phyloP scores from a whole-genome alignment of 2,329 filamentous ascomycete genomes.

The Escovopsis sp. region DNA sequence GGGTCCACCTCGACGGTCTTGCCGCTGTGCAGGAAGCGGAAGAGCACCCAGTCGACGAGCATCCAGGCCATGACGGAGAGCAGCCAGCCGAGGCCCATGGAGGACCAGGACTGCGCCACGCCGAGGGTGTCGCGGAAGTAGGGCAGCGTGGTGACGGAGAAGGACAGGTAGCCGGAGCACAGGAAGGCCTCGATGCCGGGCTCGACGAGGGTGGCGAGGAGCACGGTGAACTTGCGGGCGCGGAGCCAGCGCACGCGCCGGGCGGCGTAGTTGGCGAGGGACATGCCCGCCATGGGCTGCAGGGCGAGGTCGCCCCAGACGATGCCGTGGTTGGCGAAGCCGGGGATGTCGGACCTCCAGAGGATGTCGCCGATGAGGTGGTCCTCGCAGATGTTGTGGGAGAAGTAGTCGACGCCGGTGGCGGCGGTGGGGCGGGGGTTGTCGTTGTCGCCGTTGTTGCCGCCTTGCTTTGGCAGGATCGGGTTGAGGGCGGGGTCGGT shows the following conservation, averaged over 20 bases:
- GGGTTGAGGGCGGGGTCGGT: slow-evolving; percentile 36
- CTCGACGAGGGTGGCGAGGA: slow-evolving; percentile 78
- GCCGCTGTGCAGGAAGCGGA: slow-evolving; percentile 58
- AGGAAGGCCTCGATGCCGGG: slow-evolving; percentile 82
- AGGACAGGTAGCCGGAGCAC: slow-evolving; percentile 69
- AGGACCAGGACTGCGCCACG: slow-evolving; percentile 50
- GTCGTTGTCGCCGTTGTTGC: too few species aligned
- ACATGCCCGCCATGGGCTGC: slow-evolving; percentile 77
- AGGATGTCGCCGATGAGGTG: slow-evolving; percentile 87
- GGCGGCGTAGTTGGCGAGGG: slow-evolving; percentile 60
- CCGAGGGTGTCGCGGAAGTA: slow-evolving; percentile 39
- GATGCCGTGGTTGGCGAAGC: slow-evolving; percentile 66
- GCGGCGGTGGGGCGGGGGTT: slow-evolving; percentile 22
- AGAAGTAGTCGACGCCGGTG: slow-evolving; percentile 80
- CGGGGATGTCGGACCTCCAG: slow-evolving; percentile 55
- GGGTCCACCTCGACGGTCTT: slow-evolving; percentile 55
- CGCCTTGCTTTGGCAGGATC: slow-evolving; percentile 14
- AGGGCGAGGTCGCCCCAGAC: slow-evolving; percentile 76
- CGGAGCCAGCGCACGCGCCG: slow-evolving; percentile 81
- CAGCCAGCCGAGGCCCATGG: slow-evolving; percentile 53
- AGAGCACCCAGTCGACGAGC: slow-evolving; percentile 57
- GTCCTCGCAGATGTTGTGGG: slow-evolving; percentile 92
- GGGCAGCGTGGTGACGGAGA: slow-evolving; percentile 60
- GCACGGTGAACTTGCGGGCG: slow-evolving; percentile 87
- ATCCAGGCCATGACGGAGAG: slow-evolving; percentile 57